Evolutionary conservation across 1,139 yeast genomes (phyloP).

Genomic region (Taiozyma sp.): DNA sequence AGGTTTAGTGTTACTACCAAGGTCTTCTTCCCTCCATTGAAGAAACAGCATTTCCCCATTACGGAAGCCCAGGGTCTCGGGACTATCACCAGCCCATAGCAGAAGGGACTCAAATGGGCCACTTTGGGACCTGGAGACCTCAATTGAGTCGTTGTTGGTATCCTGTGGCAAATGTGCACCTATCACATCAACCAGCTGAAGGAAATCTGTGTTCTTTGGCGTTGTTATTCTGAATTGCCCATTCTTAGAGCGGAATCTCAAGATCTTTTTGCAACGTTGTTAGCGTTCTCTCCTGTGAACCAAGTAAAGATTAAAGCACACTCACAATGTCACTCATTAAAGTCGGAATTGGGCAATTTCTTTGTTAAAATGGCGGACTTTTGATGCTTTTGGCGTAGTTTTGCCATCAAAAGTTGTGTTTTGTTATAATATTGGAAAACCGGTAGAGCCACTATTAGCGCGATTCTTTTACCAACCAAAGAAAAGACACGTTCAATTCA

Average conservation of each 20-base stretch:
- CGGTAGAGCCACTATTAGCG: neutral
- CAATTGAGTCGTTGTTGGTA: slow-evolving; percentile 25
- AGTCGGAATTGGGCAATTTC: no score
- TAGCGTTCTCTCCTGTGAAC: slow-evolving; percentile 2
- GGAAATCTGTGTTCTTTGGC: slow-evolving; percentile 42
- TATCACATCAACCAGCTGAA: slow-evolving; percentile 39
- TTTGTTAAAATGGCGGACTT: no score
- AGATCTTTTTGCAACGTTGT: slow-evolving; percentile 25
- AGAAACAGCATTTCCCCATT: slow-evolving; percentile 87
- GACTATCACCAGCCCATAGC: slow-evolving; percentile 40
- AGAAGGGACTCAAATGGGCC: slow-evolving; percentile 43
- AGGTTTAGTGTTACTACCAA: neutral
- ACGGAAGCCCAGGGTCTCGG: slow-evolving; percentile 50
- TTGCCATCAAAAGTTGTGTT: neutral
- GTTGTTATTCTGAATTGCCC: slow-evolving; percentile 73
- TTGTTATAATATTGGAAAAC: neutral
- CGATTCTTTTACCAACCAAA: neutral
- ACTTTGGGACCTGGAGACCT: slow-evolving; percentile 44
- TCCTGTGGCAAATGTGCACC: slow-evolving; percentile 9
- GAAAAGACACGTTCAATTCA: neutral
- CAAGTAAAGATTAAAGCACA: neutral
- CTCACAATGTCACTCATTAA: neutral
- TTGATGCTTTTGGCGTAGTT: neutral
- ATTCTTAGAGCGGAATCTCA: slow-evolving; percentile 76
- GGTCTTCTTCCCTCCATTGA: slow-evolving; percentile 29